A percentile compares a stretch with the other conserved stretches of the same genome.
phyloP scores from a whole-genome alignment of 768 basidiomycete species.

The Amyloporia xantha region DNA sequence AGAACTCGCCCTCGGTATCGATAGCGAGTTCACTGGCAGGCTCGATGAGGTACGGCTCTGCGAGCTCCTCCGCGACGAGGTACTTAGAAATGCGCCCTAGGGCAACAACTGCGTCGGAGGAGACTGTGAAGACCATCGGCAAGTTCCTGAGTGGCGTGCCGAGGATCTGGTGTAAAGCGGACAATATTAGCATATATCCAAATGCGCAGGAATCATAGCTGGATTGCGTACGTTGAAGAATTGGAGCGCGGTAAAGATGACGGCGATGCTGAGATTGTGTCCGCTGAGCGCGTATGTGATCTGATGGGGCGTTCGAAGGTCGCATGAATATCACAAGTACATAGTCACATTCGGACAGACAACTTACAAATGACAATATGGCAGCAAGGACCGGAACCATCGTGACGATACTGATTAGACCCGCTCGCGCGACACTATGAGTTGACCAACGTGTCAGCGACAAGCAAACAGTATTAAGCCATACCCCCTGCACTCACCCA shows the following conservation, averaged over 20 bases:
- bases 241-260: conserved; percentile 79
- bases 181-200: no score
- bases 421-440: conserved; percentile 20
- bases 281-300: conserved; percentile 58
- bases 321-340: no score
- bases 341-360: no score
- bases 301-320: conserved; percentile 22
- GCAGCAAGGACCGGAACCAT: conserved; percentile 66
- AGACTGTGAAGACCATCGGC: conserved; percentile 44
- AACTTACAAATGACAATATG: conserved; percentile 61
- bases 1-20: conserved; percentile 61
- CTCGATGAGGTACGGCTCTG: conserved; percentile 53
- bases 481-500: conserved; percentile 21
- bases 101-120: conserved; percentile 77
- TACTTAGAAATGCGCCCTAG: conserved; percentile 68
- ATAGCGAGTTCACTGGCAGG: conserved; percentile 52
- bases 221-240: conserved; percentile 66
- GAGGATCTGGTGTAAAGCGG: conserved; percentile 39
- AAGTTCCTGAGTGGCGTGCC: conserved; percentile 51
- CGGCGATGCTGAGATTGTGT: conserved; percentile 59
- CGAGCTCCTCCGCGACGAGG: conserved; percentile 77
- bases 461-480: background rate
- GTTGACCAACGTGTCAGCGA: background rate
- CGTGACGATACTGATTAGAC: conserved; percentile 37
- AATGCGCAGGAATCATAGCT: background rate